Conservation (phyloP, 371 early-diverging fungal species). For the Encephalitozoon hellem region DNA sequence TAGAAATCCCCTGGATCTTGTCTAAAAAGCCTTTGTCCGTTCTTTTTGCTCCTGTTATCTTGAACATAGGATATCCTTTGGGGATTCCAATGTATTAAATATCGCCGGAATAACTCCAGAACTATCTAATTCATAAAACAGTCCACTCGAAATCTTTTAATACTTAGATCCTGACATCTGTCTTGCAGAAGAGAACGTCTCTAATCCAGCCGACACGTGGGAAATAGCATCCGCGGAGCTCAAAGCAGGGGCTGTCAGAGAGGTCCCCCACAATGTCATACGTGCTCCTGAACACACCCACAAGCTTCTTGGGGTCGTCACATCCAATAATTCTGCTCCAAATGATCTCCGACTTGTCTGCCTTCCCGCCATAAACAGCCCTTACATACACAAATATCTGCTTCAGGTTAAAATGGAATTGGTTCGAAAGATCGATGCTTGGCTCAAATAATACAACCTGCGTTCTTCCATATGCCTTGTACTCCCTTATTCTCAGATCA, state of each 20-base stretch:
- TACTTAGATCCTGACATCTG: neutral
- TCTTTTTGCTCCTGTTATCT: slow-evolving; percentile 2
- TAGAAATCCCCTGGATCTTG: neutral
- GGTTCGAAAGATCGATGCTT: slow-evolving; percentile 33
- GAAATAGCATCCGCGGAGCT: slow-evolving; percentile 40
- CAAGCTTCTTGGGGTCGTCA: slow-evolving; percentile 17
- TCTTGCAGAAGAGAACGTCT: slow-evolving; percentile 23
- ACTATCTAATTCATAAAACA: too few relatives aligned
- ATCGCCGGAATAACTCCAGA: neutral
- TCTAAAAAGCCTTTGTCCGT: slow-evolving; percentile 1
- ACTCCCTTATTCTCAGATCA: neutral
- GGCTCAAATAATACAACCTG: slow-evolving; percentile 30
- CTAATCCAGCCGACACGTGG: slow-evolving; percentile 36
- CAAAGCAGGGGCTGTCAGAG: slow-evolving; percentile 9
- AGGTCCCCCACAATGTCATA: slow-evolving; percentile 5
- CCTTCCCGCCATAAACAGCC: neutral
- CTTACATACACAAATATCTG: slow-evolving; percentile 49
- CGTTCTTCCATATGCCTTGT: neutral
- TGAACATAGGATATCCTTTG: neutral
- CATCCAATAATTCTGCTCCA: slow-evolving; percentile 47
- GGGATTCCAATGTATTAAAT: neutral
- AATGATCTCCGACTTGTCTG: slow-evolving; percentile 31
- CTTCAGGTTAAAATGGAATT: slow-evolving; percentile 50
- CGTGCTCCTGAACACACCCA: slow-evolving; percentile 6
- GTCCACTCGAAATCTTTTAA: neutral